phyloP scores from a whole-genome alignment of 768 basidiomycete genomes.

The Hypsizygus marmoreus region DNA sequence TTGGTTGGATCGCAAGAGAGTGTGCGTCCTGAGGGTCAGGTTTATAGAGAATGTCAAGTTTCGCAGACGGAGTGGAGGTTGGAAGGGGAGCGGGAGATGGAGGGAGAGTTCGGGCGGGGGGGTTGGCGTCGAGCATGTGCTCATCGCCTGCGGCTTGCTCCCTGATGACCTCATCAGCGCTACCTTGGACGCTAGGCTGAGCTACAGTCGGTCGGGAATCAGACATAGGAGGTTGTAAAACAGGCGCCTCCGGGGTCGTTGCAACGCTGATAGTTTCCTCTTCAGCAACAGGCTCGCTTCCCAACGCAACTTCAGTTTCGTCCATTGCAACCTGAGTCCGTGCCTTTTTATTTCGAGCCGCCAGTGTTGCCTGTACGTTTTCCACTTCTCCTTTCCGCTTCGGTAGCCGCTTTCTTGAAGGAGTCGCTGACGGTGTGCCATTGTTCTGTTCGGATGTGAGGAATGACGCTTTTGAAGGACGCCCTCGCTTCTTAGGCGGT shows the following conservation, averaged over 20 bases:
- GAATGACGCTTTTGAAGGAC: slow-evolving; percentile 27
- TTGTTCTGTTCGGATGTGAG: slow-evolving; percentile 1
- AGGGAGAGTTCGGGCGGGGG: background rate
- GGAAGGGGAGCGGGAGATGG: background rate
- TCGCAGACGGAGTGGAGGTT: background rate
- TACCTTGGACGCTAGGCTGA: background rate
- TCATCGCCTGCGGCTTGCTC: background rate
- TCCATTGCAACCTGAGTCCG: no score
- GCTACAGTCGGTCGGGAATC: background rate
- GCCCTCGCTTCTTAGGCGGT: slow-evolving; percentile 37
- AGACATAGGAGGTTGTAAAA: background rate
- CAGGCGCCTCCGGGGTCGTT: background rate
- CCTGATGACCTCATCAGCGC: background rate
- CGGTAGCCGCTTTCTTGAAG: background rate
- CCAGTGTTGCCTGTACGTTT: no score
- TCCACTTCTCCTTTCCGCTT: no score
- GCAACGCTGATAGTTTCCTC: slow-evolving; percentile 8
- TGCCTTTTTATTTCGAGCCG: no score
- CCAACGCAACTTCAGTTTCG: background rate
- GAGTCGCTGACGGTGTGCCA: background rate
- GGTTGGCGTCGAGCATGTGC: background rate
- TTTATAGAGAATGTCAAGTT: background rate
- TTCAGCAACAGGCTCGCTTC: background rate
- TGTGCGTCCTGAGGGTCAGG: background rate
- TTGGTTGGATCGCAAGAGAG: background rate